Percentiles rank a stretch among this genome's conserved stretches.
Conservation (phyloP, 1,139 yeast species). For the Pichia sp. region DNA sequence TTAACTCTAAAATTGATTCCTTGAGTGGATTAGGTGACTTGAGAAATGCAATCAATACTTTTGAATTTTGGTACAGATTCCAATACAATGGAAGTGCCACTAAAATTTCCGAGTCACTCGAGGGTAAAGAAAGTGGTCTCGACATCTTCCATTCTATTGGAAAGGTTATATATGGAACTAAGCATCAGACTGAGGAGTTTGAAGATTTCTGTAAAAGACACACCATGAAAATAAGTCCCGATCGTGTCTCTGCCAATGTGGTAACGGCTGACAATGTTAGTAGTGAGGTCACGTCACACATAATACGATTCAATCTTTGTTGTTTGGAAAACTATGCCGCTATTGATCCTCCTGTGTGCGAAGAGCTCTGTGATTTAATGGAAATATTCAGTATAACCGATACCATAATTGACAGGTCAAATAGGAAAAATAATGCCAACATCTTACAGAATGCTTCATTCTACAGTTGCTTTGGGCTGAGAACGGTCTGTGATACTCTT, state of each 20-base stretch:
- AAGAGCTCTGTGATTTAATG: constrained; percentile 13
- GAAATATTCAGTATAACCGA: constrained; percentile 22
- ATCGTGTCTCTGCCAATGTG: constrained; percentile 12
- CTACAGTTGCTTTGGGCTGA: constrained; percentile 19
- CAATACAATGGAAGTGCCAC: constrained; percentile 1
- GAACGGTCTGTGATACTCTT: constrained; percentile 16
- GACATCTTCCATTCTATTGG: constrained; percentile 67
- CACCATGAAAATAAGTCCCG: constrained; percentile 7
- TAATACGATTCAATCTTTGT: constrained; percentile 31
- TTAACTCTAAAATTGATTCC: constrained; percentile 31
- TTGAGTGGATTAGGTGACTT: constrained; percentile 62
- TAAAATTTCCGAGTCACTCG: constrained; percentile 15
- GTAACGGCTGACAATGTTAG: constrained; percentile 31
- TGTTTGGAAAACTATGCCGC: constrained; percentile 37
- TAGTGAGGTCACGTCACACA: constrained; percentile 26
- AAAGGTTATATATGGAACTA: constrained; percentile 53
- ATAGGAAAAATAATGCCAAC: neutral
- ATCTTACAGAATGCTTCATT: constrained; percentile 13
- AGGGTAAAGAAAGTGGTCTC: constrained; percentile 42
- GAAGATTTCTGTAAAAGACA: constrained; percentile 18
- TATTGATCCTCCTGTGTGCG: constrained; percentile 20
- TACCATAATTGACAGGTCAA: constrained; percentile 7
- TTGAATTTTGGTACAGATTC: constrained; percentile 58
- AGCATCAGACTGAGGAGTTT: constrained; percentile 26
- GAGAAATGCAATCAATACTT: constrained; percentile 58